Conservation (phyloP, 2,329 filamentous ascomycete species). For the Trichoderma sp. region DNA sequence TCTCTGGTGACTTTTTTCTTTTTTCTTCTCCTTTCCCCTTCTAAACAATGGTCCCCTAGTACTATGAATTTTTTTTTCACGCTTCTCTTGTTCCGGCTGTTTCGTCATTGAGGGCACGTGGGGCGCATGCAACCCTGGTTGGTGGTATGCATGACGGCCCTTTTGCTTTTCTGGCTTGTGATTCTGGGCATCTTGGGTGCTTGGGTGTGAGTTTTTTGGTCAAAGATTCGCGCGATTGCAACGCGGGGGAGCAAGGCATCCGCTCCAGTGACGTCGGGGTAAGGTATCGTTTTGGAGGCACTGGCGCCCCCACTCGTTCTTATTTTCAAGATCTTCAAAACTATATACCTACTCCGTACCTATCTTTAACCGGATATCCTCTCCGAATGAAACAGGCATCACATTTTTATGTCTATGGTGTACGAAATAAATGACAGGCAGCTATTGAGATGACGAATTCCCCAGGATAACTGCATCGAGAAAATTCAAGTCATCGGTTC, state of each 20-base stretch:
- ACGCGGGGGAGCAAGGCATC: not conserved
- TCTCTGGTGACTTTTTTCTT: not conserved
- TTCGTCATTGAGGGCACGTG: constrained; percentile 17
- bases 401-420: too few species aligned
- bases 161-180: not conserved
- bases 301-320: not conserved
- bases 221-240: not conserved
- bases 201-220: not conserved
- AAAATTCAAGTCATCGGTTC: not conserved
- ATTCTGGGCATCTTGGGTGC: not conserved
- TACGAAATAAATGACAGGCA: too few species aligned
- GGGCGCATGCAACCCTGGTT: constrained; percentile 15
- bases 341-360: not conserved
- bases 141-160: not conserved
- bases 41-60: not conserved
- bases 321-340: not conserved
- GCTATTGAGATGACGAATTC: not conserved
- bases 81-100: not conserved
- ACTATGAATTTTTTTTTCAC: not conserved
- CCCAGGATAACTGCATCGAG: not conserved
- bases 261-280: not conserved
- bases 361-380: not conserved
- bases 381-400: not conserved
- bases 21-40: not conserved
- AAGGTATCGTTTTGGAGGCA: not conserved